Percentiles rank a stretch among this genome's conserved stretches.
Evolutionary conservation across 1,139 yeast species (phyloP).

Genomic region (Suhomyces bribrorum): DNA sequence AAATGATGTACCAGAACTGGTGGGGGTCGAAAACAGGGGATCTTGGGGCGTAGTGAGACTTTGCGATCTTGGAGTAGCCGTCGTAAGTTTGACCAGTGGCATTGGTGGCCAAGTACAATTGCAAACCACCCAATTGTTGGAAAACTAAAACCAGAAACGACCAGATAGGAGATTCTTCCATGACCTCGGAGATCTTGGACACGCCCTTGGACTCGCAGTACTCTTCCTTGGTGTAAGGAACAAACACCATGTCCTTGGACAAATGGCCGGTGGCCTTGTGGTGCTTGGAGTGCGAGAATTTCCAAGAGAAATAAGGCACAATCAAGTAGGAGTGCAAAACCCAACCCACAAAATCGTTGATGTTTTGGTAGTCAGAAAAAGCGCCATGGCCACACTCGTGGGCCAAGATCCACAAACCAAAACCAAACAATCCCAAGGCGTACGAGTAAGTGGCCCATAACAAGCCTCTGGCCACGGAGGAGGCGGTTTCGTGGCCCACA

Average conservation of each 20-base stretch:
- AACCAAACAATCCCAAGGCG: slow-evolving; percentile 47
- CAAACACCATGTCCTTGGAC: slow-evolving; percentile 61
- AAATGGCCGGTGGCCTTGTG: slow-evolving; percentile 66
- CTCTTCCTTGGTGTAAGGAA: slow-evolving; percentile 55
- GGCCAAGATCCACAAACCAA: slow-evolving; percentile 64
- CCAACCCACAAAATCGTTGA: slow-evolving; percentile 63
- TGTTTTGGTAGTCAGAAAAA: slow-evolving; percentile 54
- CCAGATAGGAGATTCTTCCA: slow-evolving; percentile 56
- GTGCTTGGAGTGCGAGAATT: slow-evolving; percentile 59
- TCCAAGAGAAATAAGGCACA: slow-evolving; percentile 67
- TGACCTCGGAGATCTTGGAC: slow-evolving; percentile 41
- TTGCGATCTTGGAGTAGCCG: slow-evolving; percentile 34
- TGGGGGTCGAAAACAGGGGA: slow-evolving; percentile 56
- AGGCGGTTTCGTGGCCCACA: slow-evolving; percentile 32
- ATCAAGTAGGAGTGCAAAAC: slow-evolving; percentile 56
- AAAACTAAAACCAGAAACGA: slow-evolving; percentile 45
- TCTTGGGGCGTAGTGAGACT: slow-evolving; percentile 53
- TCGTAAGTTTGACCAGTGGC: slow-evolving; percentile 54
- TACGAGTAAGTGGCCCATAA: slow-evolving; percentile 58
- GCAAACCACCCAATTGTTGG: slow-evolving; percentile 60
- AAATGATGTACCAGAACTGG: slow-evolving; percentile 55
- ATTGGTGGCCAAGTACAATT: slow-evolving; percentile 48
- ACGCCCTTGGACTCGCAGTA: slow-evolving; percentile 26
- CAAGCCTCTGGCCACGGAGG: slow-evolving; percentile 44
- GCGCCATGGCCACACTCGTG: slow-evolving; percentile 72